phyloP scores from a whole-genome alignment of 805 yeast genomes.

The Blastobotrys attinorum region DNA sequence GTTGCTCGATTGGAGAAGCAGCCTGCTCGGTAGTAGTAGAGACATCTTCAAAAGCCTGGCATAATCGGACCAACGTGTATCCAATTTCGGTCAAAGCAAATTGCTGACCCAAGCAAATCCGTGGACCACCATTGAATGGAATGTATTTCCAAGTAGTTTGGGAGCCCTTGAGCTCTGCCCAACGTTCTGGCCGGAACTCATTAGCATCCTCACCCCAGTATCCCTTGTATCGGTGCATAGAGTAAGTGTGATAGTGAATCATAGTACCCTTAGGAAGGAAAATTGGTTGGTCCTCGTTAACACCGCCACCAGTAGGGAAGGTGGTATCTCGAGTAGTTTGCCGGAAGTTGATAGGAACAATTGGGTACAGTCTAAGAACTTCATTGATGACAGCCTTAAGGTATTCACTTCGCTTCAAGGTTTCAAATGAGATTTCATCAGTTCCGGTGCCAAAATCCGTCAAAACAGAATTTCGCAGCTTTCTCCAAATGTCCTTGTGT shows the following conservation, averaged over 20 bases:
- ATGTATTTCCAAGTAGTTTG: constrained; percentile 39
- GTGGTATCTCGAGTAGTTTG: constrained; percentile 36
- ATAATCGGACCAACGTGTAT: constrained; percentile 35
- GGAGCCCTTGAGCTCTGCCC: constrained; percentile 33
- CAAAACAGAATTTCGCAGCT: constrained; percentile 34
- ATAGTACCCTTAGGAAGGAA: constrained; percentile 34
- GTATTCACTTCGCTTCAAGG: constrained; percentile 42
- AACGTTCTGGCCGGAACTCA: constrained; percentile 39
- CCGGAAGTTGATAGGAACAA: constrained; percentile 40
- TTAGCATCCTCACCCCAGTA: constrained; percentile 37
- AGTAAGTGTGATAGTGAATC: constrained; percentile 31
- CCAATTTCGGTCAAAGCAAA: constrained; percentile 48
- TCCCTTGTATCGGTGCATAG: constrained; percentile 34
- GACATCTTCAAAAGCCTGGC: constrained; percentile 20
- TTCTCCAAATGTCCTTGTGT: constrained; percentile 25
- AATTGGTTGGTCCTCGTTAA: constrained; percentile 29
- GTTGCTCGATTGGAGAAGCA: constrained; percentile 34
- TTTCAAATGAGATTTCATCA: constrained; percentile 34
- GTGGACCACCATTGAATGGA: constrained; percentile 50
- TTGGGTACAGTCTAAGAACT: constrained; percentile 38
- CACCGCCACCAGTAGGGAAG: constrained; percentile 43
- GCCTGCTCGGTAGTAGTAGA: constrained; percentile 10
- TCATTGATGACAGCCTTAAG: constrained; percentile 42
- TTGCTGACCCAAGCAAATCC: constrained; percentile 50
- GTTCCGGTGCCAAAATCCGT: constrained; percentile 29